These are phyloP conservation scores for Papiliotrema terrestris DNA, from an alignment of 1,284 basidiomycete genomes.

Conservation along the genomic window DNA sequence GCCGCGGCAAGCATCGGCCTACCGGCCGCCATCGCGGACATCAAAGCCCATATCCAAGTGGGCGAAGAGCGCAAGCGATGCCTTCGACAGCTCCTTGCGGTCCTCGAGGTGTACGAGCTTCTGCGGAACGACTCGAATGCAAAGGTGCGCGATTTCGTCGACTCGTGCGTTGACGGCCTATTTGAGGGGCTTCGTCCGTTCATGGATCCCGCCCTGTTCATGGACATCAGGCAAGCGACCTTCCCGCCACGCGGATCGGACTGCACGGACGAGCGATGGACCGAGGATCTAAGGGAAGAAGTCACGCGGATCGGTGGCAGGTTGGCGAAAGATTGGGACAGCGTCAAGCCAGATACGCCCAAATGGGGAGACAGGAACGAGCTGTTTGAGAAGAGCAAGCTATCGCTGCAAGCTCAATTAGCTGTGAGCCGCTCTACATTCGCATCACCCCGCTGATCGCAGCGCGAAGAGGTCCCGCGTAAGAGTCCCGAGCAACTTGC, in stretches of 20 bases:
- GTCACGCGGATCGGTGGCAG: not conserved
- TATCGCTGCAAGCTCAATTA: constrained; percentile 27
- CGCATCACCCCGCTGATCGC: not conserved
- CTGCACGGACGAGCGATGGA: no score
- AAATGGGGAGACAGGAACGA: constrained; percentile 15
- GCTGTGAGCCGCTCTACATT: constrained; percentile 13
- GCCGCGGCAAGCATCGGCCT: not conserved
- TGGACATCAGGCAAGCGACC: no score
- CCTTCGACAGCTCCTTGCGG: not conserved
- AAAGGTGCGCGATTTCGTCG: not conserved
- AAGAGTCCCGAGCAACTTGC: constrained; percentile 1
- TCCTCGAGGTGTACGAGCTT: constrained; percentile 1
- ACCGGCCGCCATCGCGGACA: not conserved
- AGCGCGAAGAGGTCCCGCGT: not conserved
- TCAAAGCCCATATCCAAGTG: not conserved
- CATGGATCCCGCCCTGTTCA: constrained; percentile 1
- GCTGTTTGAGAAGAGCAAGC: constrained; percentile 25
- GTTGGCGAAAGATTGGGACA: not conserved
- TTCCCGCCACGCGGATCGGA: no score
- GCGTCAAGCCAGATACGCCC: not conserved
- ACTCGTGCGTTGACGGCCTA: not conserved
- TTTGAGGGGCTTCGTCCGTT: not conserved
- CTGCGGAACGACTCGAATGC: constrained; percentile 12
- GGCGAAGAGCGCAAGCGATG: not conserved
- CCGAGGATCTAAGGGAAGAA: not conserved